Evolutionary conservation across 192 early-diverging fungal genomes (phyloP).

Genomic region (Linnemannia elongata): DNA sequence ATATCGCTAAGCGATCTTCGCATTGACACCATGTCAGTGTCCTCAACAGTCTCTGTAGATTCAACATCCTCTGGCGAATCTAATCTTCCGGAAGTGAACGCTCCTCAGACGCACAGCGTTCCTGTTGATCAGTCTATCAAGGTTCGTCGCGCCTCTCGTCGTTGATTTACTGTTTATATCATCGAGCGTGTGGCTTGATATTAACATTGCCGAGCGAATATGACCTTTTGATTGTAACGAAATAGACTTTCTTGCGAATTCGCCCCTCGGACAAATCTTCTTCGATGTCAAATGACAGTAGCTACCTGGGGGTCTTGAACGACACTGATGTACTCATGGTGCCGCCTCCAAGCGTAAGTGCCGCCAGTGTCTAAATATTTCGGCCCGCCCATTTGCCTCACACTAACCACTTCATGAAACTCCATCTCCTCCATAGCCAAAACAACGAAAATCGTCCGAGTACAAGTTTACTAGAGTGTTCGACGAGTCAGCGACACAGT

Average conservation of each 20-base stretch:
- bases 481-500: conserved; percentile 58
- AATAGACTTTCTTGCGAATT: conserved; percentile 39
- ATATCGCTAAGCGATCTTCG: conserved; percentile 6
- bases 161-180: background rate
- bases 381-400: background rate
- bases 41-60: background rate
- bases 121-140: background rate
- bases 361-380: background rate
- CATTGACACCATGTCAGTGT: conserved; percentile 6
- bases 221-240: background rate
- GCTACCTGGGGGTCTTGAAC: conserved; percentile 56
- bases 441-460: conserved; percentile 40
- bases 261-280: background rate
- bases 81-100: background rate
- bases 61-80: background rate
- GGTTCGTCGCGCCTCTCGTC: background rate
- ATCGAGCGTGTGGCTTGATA: background rate
- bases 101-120: too few relatives aligned
- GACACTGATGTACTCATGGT: conserved; percentile 59
- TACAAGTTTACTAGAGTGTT: conserved; percentile 75
- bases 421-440: conserved; percentile 30
- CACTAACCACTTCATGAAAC: conserved; percentile 16
- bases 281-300: background rate
- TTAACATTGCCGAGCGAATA: background rate
- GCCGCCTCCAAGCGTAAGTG: conserved; percentile 46